phyloP scores from a whole-genome alignment of 768 basidiomycete genomes.

The Sarcomyxa edulis region DNA sequence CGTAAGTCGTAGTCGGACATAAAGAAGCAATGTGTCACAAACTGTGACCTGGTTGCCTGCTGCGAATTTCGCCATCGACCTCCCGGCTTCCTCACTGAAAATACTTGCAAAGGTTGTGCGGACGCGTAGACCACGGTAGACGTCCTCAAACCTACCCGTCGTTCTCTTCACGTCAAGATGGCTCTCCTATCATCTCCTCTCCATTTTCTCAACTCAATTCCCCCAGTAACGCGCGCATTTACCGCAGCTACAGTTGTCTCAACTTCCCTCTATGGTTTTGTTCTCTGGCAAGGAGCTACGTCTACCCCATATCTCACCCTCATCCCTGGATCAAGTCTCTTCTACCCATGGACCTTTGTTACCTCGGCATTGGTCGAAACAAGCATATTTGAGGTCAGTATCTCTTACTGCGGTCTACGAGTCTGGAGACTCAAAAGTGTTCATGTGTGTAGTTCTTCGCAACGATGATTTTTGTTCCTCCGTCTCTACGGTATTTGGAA shows the following conservation, averaged over 20 bases:
- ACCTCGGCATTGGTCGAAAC: constrained; percentile 87
- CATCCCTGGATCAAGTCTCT: constrained; percentile 75
- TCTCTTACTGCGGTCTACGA: background rate
- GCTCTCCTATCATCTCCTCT: constrained; percentile 72
- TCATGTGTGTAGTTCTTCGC: constrained; percentile 56
- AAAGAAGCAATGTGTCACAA: constrained; percentile 12
- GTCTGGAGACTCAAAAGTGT: constrained; percentile 8
- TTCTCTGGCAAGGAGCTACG: constrained; percentile 46
- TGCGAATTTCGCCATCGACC: too few species aligned
- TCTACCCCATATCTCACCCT: constrained; percentile 68
- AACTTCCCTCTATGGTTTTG: constrained; percentile 60
- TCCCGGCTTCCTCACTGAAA: too few species aligned
- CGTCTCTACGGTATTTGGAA: constrained; percentile 87
- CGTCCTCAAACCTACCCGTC: constrained; percentile 10
- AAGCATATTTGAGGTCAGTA: constrained; percentile 74
- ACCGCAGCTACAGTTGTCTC: constrained; percentile 54
- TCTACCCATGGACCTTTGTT: constrained; percentile 92
- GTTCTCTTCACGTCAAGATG: constrained; percentile 37
- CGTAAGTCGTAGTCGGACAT: constrained; percentile 87
- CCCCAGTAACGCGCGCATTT: constrained; percentile 74
- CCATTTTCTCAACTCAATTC: constrained; percentile 63
- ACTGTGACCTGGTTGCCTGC: constrained; percentile 3
- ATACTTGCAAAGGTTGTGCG: too few species aligned
- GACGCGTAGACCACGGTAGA: background rate
- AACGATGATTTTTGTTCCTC: constrained; percentile 72